A percentile compares a stretch with the other conserved stretches of the same genome.
Conservation (phyloP, 78 protist genomes). For the Dictyostelium citrinum region DNA sequence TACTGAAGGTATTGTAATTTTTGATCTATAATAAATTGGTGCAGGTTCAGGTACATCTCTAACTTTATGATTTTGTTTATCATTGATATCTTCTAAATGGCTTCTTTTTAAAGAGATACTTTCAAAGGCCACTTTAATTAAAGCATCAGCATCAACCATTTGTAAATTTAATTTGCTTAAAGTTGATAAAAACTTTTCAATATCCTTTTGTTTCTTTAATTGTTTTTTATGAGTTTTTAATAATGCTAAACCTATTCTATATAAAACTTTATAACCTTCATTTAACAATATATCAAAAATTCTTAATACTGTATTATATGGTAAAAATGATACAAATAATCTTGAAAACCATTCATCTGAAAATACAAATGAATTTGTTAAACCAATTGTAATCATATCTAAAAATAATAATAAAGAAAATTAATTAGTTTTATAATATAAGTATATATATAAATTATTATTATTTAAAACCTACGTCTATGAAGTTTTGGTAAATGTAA, state of each 20-base stretch:
- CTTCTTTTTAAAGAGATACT: constrained; percentile 28
- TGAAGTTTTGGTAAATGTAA: constrained; percentile 46
- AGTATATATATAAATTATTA: neutral
- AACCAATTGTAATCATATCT: constrained; percentile 60
- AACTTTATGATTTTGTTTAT: constrained; percentile 15
- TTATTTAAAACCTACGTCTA: constrained; percentile 35
- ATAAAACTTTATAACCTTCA: constrained; percentile 65
- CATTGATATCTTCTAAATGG: constrained; percentile 7
- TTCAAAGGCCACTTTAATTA: constrained; percentile 50
- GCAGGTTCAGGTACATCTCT: constrained; percentile 30
- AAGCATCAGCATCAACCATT: neutral
- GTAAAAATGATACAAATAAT: constrained; percentile 49
- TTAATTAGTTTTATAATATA: too few species aligned
- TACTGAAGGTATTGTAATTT: constrained; percentile 27
- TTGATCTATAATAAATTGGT: constrained; percentile 59
- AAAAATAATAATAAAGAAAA: neutral
- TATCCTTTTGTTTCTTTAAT: neutral
- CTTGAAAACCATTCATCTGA: constrained; percentile 70
- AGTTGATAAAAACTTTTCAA: constrained; percentile 6
- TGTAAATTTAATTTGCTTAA: constrained; percentile 8
- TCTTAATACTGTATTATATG: constrained; percentile 35
- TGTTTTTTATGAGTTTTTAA: constrained; percentile 22
- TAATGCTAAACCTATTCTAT: constrained; percentile 42
- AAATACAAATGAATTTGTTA: neutral
- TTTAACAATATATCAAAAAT: constrained; percentile 43